Evolutionary conservation across 495 filamentous ascomycete genomes (phyloP), one percentile per base, ranked within the genome.

Genomic region (Coniosporium apollinis): DNA sequence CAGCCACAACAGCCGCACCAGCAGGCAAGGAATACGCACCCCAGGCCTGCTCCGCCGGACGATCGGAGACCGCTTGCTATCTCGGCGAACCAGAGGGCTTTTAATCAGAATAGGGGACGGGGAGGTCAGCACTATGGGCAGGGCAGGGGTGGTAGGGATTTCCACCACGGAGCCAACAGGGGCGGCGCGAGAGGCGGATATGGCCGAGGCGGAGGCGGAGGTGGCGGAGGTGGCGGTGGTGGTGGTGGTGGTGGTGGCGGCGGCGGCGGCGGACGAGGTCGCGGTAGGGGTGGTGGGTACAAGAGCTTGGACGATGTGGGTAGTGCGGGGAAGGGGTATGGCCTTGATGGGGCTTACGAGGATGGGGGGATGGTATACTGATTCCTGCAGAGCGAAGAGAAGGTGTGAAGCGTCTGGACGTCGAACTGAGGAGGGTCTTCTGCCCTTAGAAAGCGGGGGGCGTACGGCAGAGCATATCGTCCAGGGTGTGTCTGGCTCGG

Each of bases 211-310:
- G 35, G 42, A 13, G 33, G 40, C 15, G 26, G 37, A 1, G 20
- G 29, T 22, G 36, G 24, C 18, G 41, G 41, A 13, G 16, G 33
- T 19, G n/a, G 39, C 3, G 36, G 43, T 20, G 39, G 48, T 5
- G 13, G 15, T 15, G n/a, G 22, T 14, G 34, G 39, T 19, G 43
- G 43, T 28, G 24, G 32, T 4, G 19, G 15, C 22, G 14, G 20
- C 11, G 32, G 37, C 25, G 43, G 43, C 21, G 26, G 42, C 13
- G 19, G 19, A 30, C 28, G n/a, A n/a, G n/a, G n/a, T n/a, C n/a
- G 43, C 18, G 46, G 43, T 15, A 20, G 43, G 5, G 33, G 47
- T 10, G 37, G 40, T 5, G 37, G 44, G 10, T 14, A 37, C 10
- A 16, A 35, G 2, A 25, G 43, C 4, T 37, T n/a, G 33, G 43